Percentiles rank a stretch among this genome's conserved stretches.
These are phyloP conservation scores for Pisolithus microcarpus DNA, from an alignment of 768 basidiomycete species.

Conservation along the genomic window DNA sequence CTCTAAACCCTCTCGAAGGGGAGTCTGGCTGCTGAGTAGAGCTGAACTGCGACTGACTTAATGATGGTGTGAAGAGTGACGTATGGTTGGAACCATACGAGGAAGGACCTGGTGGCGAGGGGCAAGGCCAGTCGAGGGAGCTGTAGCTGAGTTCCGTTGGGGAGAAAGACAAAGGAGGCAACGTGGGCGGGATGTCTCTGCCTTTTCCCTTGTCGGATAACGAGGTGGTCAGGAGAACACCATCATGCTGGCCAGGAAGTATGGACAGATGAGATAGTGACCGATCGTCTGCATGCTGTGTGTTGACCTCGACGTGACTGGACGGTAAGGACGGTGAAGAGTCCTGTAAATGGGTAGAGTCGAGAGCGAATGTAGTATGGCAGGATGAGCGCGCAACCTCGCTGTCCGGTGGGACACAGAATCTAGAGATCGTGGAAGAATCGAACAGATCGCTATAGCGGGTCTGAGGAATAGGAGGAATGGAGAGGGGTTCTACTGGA, in stretches of 20 bases:
- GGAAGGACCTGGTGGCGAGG: constrained; percentile 24
- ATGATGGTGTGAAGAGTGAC: constrained; percentile 33
- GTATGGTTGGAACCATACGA: constrained; percentile 30
- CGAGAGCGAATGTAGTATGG: constrained; percentile 7
- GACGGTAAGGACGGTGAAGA: not conserved
- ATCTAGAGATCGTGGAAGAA: not conserved
- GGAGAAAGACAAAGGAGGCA: constrained; percentile 61
- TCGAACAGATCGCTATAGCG: constrained; percentile 13
- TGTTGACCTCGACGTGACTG: constrained; percentile 1
- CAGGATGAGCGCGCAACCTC: constrained; percentile 13
- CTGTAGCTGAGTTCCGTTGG: constrained; percentile 44
- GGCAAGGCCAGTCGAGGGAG: constrained; percentile 33
- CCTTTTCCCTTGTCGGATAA: constrained; percentile 50
- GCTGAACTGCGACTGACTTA: constrained; percentile 8
- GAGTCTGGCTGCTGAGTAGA: constrained; percentile 8
- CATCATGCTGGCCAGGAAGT: constrained; percentile 10
- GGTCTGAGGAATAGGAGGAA: constrained; percentile 32
- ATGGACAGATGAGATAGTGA: constrained; percentile 23
- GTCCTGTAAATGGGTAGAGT: not conserved
- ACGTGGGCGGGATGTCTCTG: constrained; percentile 43
- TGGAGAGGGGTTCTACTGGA: constrained; percentile 44
- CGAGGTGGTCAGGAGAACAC: constrained; percentile 14
- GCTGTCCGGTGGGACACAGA: not conserved
- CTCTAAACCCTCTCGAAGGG: constrained; percentile 10
- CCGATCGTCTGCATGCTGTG: not conserved